Base-by-base conservation (phyloP, 176 grass and related monocot genomes). In the Oryza glaberrima region DNA sequence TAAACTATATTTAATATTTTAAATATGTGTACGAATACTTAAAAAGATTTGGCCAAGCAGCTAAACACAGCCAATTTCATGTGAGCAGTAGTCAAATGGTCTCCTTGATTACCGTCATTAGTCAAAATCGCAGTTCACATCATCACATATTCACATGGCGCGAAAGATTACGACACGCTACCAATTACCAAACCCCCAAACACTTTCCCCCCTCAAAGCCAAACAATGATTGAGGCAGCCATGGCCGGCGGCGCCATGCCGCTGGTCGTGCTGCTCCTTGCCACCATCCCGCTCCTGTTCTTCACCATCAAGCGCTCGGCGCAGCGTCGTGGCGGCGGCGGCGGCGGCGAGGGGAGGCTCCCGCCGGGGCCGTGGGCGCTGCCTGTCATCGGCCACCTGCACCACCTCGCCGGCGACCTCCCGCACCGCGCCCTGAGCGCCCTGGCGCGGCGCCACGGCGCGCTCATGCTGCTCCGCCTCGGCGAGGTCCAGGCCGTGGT, bases 401-500 rank as follows among this genome's bases (percentile, higher is more conserved):
- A 78, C 83, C 67, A 72, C 52, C 67, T 79, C 19, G 25, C 19
- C 16, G 66, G 83, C 34, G 49, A 7, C 6, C 75, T 78, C n/a
- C 83, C 75, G 25, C 83, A 72, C 83, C 51, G 75, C 12, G 51
- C 49, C 7, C 22, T 85, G 83, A 11, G 75, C 3, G 38, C 69
- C 65, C 38, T 72, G 10, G 47, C 83, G 2, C 16, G 35, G 11
- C 65, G 83, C 7, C 83, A 72, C 47, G 65, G 64, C 58, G 81
- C 69, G 8, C 82, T 85, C 70, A 65, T 85, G 77, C 2, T 22
- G 67, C 73, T 81, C 61, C 28, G 34, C 4, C 6, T 69, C 72
- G 38, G 77, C 2, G 54, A 54, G 73, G 32, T 81, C 78, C 47
- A 65, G 5, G 78, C 49, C 9, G 67, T 94, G 64, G 51, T 94